phyloP scores from a whole-genome alignment of 441 rosid species.

The Aleurites moluccanus region DNA sequence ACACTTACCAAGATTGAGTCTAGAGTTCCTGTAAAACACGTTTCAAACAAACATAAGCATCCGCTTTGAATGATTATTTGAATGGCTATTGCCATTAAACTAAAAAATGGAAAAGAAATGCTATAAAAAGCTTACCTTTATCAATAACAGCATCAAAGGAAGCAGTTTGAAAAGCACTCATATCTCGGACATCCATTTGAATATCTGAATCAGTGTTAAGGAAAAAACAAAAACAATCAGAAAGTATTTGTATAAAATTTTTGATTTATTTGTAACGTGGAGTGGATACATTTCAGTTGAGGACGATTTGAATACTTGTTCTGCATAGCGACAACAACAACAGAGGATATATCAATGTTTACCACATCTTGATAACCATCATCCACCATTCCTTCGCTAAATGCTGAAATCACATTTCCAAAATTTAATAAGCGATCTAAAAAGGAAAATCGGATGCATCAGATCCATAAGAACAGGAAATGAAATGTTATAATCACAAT shows the following conservation, averaged over 20 bases:
- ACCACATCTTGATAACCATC: conserved; percentile 79
- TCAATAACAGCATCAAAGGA: conserved; percentile 77
- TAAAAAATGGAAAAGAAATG: not conserved
- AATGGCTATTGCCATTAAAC: not conserved
- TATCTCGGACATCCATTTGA: conserved; percentile 77
- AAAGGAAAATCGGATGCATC: not conserved
- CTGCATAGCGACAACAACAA: conserved; percentile 66
- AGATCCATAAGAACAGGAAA: not conserved
- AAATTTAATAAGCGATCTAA: not conserved
- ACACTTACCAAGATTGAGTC: conserved; percentile 82
- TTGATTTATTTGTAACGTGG: not conserved
- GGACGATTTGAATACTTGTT: conserved; percentile 52
- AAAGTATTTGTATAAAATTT: not conserved
- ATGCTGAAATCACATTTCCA: conserved; percentile 37
- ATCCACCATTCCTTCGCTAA: conserved; percentile 74
- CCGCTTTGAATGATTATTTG: not conserved
- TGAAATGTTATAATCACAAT: not conserved
- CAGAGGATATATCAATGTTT: conserved; percentile 70
- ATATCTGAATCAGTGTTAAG: conserved; percentile 43
- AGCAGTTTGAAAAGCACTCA: conserved; percentile 54
- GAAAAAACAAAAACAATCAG: not conserved
- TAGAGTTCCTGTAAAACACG: conserved; percentile 60
- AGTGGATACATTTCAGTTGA: conserved; percentile 63
- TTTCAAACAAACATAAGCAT: conserved; percentile 25
- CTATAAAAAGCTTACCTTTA: conserved; percentile 47